Evolutionary conservation across 2,329 filamentous ascomycete species (phyloP), one percentile per base, ranked within the genome.

Genomic region (Penicillium sp.): DNA sequence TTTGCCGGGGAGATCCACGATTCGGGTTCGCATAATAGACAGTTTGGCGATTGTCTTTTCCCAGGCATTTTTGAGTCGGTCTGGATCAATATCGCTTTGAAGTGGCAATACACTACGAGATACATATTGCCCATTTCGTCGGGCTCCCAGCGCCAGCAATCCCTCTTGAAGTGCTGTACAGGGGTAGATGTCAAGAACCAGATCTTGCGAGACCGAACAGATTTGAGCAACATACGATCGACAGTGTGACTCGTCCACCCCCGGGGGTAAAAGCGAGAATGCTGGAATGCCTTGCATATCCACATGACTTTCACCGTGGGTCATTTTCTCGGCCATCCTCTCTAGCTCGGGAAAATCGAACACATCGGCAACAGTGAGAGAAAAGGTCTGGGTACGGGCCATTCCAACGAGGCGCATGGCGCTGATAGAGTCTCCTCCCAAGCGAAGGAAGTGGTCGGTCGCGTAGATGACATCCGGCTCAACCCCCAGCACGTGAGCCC

Each of bases 161-260:
- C 50, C 50, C 23, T 43, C 50, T 19, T 52, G 50, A n/a, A 52
- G 40, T 31, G 50, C 25, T n/a, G 50, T 52, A 7, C 50, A 52
- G 10, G 50, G 50, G 21, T 43, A 52, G 21, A 36, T 16, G 45
- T 52, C 50, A 16, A 44, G 41, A 25, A 52, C 29, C 15, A 19
- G 50, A 25, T 45, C 33, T 25, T 38, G 19, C 10, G 39, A 27
- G 4, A 52, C 50, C 0, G 21, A 34, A 21, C 50, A 52, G 1
- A 45, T 29, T 19, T 23, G 21, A n/a, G 33, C 23, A 8, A 19
- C 34, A 25, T 39, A 21, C 7, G 33, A 19, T 27, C 47, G 33
- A 11, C 31, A 27, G 11, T 49, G 15, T n/a, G 47, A 33, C 21
- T 19, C 25, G 15, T 38, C 34, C 4, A 39, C 11, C 7, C 34